These are phyloP conservation scores for Sarocladium oryzae DNA, from an alignment of 2,329 filamentous ascomycete species.

Conservation along the genomic window DNA sequence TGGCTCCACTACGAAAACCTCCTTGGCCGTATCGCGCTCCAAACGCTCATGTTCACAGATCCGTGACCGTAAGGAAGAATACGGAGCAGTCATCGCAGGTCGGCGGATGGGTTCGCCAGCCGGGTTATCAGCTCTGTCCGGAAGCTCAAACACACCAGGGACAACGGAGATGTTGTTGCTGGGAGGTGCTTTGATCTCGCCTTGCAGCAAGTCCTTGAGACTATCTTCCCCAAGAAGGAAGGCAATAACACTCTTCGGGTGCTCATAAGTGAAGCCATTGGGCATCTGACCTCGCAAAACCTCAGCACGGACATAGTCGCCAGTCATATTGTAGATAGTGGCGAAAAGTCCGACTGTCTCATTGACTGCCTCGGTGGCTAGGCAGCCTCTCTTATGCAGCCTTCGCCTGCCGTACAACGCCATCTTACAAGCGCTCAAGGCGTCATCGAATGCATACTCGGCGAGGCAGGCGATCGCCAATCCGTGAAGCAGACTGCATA, in stretches of 20 bases:
- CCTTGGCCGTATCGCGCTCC: conserved; percentile 2
- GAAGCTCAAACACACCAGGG: neutral
- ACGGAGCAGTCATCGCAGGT: too few relatives aligned
- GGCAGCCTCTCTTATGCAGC: conserved; percentile 13
- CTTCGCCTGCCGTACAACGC: conserved; percentile 18
- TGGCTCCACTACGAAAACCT: conserved; percentile 1
- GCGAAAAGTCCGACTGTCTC: conserved; percentile 18
- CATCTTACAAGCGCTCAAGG: conserved; percentile 17
- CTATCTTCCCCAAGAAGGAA: neutral
- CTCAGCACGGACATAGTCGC: conserved; percentile 18
- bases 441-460: conserved; percentile 17
- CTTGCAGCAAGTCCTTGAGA: neutral
- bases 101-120: neutral
- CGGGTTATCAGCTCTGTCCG: neutral
- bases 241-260: neutral
- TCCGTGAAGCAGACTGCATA: conserved; percentile 19
- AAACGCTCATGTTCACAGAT: conserved; percentile 6
- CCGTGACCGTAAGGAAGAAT: neutral
- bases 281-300: conserved; percentile 16
- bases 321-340: conserved; percentile 18
- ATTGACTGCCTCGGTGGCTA: conserved; percentile 13
- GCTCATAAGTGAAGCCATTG: neutral
- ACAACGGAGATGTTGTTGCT: neutral
- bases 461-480: conserved; percentile 17
- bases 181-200: neutral